phyloP scores from a whole-genome alignment of 208 protist species.

The Strigomonas galati region DNA sequence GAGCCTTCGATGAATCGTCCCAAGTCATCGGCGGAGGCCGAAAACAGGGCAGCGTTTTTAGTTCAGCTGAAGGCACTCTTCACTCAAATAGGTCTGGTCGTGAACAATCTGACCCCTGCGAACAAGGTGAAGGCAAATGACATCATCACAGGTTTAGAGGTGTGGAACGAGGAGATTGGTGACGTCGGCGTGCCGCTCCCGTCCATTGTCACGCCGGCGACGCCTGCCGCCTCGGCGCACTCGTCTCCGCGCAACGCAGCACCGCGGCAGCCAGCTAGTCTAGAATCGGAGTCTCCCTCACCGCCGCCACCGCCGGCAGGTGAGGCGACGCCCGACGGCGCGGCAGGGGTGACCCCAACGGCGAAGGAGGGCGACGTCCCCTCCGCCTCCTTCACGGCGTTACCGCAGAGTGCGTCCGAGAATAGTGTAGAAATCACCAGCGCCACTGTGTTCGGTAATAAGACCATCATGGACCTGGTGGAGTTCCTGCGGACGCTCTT shows the following conservation, averaged over 20 bases:
- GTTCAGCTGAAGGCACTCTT: constrained; percentile 73
- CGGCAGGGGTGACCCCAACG: neutral
- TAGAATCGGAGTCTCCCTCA: neutral
- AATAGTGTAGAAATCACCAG: neutral
- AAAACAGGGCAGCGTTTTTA: constrained; percentile 75
- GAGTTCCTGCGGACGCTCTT: constrained; percentile 55
- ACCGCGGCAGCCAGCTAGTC: neutral
- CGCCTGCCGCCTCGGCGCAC: neutral
- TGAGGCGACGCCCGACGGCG: neutral
- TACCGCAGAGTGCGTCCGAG: constrained; percentile 3
- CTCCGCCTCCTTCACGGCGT: constrained; percentile 27
- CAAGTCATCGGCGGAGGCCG: constrained; percentile 31
- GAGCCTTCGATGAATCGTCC: neutral
- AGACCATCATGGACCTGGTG: constrained; percentile 59
- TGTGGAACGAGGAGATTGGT: constrained; percentile 53
- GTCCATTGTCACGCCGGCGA: constrained; percentile 20
- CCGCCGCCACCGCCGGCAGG: neutral
- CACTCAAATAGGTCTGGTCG: constrained; percentile 46
- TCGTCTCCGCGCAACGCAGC: constrained; percentile 3
- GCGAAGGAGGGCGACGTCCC: constrained; percentile 5
- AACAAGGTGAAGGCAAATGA: constrained; percentile 53
- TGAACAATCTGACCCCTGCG: constrained; percentile 32
- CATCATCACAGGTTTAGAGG: constrained; percentile 37
- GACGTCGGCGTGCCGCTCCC: constrained; percentile 27
- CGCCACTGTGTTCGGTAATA: constrained; percentile 23